Percentiles rank a stretch among this genome's conserved stretches.
These are phyloP conservation scores for Nakazawaea ambrosiae DNA, from an alignment of 805 yeast genomes.

Conservation along the genomic window DNA sequence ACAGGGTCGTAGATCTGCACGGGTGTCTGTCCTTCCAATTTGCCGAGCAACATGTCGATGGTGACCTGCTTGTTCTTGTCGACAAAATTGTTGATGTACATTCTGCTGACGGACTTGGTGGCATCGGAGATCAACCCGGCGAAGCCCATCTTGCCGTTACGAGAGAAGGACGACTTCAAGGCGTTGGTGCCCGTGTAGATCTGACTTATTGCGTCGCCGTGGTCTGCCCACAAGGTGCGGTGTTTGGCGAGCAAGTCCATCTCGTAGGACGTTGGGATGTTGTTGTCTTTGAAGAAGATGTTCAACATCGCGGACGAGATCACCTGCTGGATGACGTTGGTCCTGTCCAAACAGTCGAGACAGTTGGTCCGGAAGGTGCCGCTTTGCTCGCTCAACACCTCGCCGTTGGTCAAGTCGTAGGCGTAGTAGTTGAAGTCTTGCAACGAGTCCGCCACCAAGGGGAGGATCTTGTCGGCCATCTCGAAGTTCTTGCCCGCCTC, in stretches of 20 bases:
- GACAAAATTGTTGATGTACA: conserved; percentile 93
- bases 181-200: conserved; percentile 98
- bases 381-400: conserved; percentile 65
- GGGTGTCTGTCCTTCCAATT: conserved; percentile 59
- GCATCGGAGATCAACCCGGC: conserved; percentile 98
- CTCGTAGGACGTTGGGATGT: conserved; percentile 25
- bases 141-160: conserved; percentile 92
- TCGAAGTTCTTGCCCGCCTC: conserved; percentile 90
- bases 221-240: conserved; percentile 93
- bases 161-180: conserved; percentile 84
- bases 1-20: conserved; percentile 85
- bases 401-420: conserved; percentile 50
- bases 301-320: conserved; percentile 68
- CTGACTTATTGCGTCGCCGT: conserved; percentile 93
- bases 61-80: conserved; percentile 88
- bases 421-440: conserved; percentile 79
- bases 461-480: conserved; percentile 66
- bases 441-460: conserved; percentile 56
- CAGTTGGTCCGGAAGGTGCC: conserved; percentile 94
- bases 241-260: conserved; percentile 65
- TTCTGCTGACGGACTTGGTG: conserved; percentile 88
- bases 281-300: conserved; percentile 37
- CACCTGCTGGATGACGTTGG: conserved; percentile 83
- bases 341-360: conserved; percentile 90
- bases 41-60: conserved; percentile 80